Percentiles rank a stretch among this genome's conserved stretches.
phyloP scores from a whole-genome alignment of 768 basidiomycete genomes.

The Leccinum ochraceum region DNA sequence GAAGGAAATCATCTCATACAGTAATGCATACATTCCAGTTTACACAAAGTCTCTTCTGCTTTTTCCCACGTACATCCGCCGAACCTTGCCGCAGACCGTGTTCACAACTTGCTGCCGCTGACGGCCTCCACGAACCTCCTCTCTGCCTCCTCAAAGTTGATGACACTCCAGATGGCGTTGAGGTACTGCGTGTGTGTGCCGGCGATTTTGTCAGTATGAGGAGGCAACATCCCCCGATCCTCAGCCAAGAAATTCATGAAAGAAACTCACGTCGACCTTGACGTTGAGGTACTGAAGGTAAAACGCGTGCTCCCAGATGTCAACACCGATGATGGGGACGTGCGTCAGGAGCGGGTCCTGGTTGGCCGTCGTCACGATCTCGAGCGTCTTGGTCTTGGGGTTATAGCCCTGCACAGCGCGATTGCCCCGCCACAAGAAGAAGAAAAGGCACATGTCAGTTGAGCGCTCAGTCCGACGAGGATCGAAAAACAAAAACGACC shows the following conservation, averaged over 20 bases:
- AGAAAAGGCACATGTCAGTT: neutral
- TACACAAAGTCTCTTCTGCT: neutral
- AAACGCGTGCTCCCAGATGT: slow-evolving; percentile 96
- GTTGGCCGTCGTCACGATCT: slow-evolving; percentile 90
- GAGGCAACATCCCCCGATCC: neutral
- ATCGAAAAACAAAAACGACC: slow-evolving; percentile 30
- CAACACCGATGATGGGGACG: slow-evolving; percentile 86
- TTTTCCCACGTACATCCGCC: neutral
- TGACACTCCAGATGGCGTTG: slow-evolving; percentile 71
- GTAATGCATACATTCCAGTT: neutral
- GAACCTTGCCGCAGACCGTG: neutral
- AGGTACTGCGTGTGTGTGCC: slow-evolving; percentile 55
- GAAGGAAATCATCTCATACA: neutral
- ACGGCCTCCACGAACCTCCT: slow-evolving; percentile 50
- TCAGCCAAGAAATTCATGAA: too few relatives aligned
- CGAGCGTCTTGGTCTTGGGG: slow-evolving; percentile 65
- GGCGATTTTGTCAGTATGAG: neutral
- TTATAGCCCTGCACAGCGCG: slow-evolving; percentile 59
- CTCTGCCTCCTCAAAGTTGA: slow-evolving; percentile 77
- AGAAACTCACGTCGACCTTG: slow-evolving; percentile 80
- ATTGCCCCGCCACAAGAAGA: neutral
- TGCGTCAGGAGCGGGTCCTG: slow-evolving; percentile 87
- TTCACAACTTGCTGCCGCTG: slow-evolving; percentile 37
- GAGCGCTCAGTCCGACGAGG: neutral
- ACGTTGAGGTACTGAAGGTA: slow-evolving; percentile 97